Conservation (phyloP, 768 basidiomycete genomes). For the Leucogyrophana mollusca region DNA sequence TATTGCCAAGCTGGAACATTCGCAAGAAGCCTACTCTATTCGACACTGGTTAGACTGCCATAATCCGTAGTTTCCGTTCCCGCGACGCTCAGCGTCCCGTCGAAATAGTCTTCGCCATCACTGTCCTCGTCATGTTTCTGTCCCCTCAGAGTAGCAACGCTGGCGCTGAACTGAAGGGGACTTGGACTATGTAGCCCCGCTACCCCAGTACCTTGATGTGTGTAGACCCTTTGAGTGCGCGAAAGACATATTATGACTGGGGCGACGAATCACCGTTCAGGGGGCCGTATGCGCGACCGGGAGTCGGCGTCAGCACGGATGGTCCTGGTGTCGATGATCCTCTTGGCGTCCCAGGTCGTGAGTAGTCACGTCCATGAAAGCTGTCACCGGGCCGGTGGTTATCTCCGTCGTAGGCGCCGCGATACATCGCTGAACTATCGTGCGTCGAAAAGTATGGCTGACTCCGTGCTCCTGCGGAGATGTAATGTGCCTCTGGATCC, state of each 20-base stretch:
- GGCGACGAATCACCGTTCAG: constrained; percentile 51
- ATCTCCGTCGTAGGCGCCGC: constrained; percentile 10
- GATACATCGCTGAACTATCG: no score
- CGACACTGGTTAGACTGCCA: constrained; percentile 53
- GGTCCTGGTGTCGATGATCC: constrained; percentile 25
- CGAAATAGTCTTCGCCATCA: constrained; percentile 29
- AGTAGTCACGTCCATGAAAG: constrained; percentile 13
- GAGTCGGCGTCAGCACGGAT: constrained; percentile 28
- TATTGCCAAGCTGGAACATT: not conserved
- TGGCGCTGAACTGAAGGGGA: constrained; percentile 16
- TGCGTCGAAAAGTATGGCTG: not conserved
- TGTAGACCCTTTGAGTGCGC: constrained; percentile 33
- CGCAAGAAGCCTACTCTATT: constrained; percentile 22
- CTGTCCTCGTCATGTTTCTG: constrained; percentile 18
- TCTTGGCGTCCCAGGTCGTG: constrained; percentile 26
- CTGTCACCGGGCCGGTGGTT: constrained; percentile 14
- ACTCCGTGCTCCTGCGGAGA: not conserved
- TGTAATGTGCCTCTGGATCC: not conserved
- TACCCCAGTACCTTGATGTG: constrained; percentile 30
- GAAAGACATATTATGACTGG: constrained; percentile 33
- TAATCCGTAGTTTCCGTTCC: constrained; percentile 40
- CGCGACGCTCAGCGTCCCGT: constrained; percentile 38
- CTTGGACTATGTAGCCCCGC: constrained; percentile 17
- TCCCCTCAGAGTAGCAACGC: constrained; percentile 16
- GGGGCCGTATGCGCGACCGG: constrained; percentile 34